These are phyloP conservation scores for Eimeria zaria DNA, from an alignment of 169 alveolate genomes.

Conservation along the genomic window DNA sequence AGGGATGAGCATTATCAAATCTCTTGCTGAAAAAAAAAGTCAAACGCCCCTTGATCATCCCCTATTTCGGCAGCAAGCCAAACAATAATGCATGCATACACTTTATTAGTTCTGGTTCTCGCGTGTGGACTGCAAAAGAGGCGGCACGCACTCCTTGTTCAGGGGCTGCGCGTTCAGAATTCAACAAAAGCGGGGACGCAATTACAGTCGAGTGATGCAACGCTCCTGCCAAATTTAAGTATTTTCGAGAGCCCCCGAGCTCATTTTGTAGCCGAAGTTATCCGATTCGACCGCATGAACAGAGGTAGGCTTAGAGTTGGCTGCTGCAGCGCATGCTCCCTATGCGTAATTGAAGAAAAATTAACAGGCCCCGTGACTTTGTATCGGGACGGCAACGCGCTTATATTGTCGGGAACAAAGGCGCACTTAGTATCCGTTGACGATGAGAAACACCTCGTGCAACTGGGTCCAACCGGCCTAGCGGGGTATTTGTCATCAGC, in stretches of 20 bases:
- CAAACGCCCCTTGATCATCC: neutral
- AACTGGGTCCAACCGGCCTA: constrained; percentile 27
- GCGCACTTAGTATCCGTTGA: constrained; percentile 6
- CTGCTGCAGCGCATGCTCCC: neutral
- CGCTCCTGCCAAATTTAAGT: constrained; percentile 5
- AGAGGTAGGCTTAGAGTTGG: constrained; percentile 24
- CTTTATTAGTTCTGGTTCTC: constrained; percentile 1
- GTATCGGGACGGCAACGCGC: constrained; percentile 31
- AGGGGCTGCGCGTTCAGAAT: constrained; percentile 53
- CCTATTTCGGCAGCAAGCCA: neutral
- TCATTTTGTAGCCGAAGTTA: neutral
- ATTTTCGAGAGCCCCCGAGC: neutral
- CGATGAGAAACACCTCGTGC: constrained; percentile 23
- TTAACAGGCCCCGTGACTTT: neutral
- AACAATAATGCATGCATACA: constrained; percentile 33
- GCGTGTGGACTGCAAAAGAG: neutral
- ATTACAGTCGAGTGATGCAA: neutral
- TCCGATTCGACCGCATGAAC: constrained; percentile 27
- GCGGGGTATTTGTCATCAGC: constrained; percentile 8
- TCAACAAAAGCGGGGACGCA: neutral
- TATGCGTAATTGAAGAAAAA: neutral
- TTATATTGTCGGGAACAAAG: constrained; percentile 18
- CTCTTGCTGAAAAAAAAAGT: neutral
- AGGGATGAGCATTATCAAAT: neutral
- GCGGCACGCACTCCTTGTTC: constrained; percentile 24